Conservation (phyloP, 495 filamentous ascomycete genomes). For the Trichoderma asperelloides region DNA sequence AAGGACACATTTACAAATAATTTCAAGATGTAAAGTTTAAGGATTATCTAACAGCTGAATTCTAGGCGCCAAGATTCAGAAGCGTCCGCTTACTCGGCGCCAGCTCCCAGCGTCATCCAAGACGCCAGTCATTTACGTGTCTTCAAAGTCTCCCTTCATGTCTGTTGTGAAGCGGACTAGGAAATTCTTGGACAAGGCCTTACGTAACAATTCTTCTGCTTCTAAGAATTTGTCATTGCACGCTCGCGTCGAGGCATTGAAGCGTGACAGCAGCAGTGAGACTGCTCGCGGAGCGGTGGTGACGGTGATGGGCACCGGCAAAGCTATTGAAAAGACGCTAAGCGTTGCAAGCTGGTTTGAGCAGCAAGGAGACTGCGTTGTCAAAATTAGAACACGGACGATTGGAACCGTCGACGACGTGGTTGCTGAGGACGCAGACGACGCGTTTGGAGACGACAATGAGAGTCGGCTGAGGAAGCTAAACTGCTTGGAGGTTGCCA, state of each 20-base stretch:
- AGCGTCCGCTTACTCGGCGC: constrained; percentile 66
- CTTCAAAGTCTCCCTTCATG: constrained; percentile 65
- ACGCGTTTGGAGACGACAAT: constrained; percentile 39
- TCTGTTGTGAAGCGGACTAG: constrained; percentile 73
- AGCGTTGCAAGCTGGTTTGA: constrained; percentile 54
- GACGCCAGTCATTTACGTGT: constrained; percentile 65
- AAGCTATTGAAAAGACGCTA: constrained; percentile 62
- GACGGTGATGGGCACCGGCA: constrained; percentile 62
- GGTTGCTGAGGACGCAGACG: constrained; percentile 32
- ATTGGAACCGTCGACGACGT: constrained; percentile 64
- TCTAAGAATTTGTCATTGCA: constrained; percentile 29
- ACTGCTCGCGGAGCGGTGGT: constrained; percentile 41
- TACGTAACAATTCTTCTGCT: constrained; percentile 33
- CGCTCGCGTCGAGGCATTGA: constrained; percentile 33
- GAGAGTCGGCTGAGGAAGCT: constrained; percentile 54
- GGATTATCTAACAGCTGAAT: background rate
- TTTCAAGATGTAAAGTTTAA: background rate
- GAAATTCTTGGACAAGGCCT: constrained; percentile 60
- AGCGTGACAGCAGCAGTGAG: constrained; percentile 15
- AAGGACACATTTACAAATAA: background rate
- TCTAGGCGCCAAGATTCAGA: constrained; percentile 42
- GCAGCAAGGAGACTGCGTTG: constrained; percentile 43
- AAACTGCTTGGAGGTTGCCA: constrained; percentile 57
- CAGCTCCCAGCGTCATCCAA: constrained; percentile 42
- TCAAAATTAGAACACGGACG: constrained; percentile 50